Evolutionary conservation across 164 flowering plant species (phyloP), one percentile per base, ranked within the genome.

Genomic region (Protea cynaroides): DNA sequence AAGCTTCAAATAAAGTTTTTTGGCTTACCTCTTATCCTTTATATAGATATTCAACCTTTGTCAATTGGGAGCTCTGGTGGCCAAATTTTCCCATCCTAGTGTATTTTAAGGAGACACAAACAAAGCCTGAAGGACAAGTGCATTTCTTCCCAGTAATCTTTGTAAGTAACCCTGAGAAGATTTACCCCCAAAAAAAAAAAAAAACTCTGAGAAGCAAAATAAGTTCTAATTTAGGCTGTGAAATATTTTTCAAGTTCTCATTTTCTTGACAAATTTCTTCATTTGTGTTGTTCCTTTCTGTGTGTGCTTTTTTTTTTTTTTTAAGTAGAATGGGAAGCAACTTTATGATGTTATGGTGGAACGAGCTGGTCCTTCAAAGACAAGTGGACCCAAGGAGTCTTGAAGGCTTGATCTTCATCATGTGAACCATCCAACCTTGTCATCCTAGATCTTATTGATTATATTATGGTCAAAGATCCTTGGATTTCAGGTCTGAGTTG

Each of bases 61-160:
- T 92, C 71, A 92, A 92, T 64, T 92, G 98, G 98, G 98, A 90
- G 74, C 80, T 92, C 25, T 90, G 98, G 98, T 92, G 96, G 98
- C 96, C 96, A 44, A 82, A 77, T 58, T 92, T 92, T 56, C 96
- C 98, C 23, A 76, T 92, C 68, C 69, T 92, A 69, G 98, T 92
- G 29, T 92, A 92, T 61, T 92, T 92, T 60, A 92, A 90, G 76
- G 98, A 90, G 78, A 86, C 76, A 37, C 98, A 92, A 68, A 92
- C 98, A 34, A 92, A 87, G 66, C 93, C 96, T 40, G 96, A 90
- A 72, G 98, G 98, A 73, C 96, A 92, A 84, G 74, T 92, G 38
- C 98, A 90, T 69, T 88, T 92, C 81, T 92, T 92, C 65, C 96
- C 96, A 9, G 87, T 93, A 25, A 90, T 93, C 51, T 93, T 90